Conservation (phyloP, 257 asterid genomes). For the Solanum corneliomulleri region DNA sequence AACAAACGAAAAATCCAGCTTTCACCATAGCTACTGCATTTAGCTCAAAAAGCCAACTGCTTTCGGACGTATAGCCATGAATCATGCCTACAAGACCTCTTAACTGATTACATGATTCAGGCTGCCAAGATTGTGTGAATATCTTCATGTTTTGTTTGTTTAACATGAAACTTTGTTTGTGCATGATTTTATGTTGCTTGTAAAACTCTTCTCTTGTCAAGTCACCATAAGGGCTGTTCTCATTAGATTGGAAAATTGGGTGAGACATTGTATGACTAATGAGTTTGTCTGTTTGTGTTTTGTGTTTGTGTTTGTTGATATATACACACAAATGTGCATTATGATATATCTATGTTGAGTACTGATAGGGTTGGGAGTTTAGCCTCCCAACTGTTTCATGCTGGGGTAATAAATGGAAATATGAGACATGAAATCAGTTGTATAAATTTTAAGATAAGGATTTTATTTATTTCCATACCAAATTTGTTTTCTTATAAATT, state of each 20-base stretch:
- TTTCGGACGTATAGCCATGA: conserved; percentile 75
- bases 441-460: not conserved
- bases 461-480: not conserved
- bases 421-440: not conserved
- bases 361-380: not conserved
- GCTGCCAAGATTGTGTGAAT: conserved; percentile 75
- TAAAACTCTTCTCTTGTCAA: conserved; percentile 43
- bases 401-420: not conserved
- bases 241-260: conserved; percentile 69
- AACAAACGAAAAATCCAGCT: conserved; percentile 53
- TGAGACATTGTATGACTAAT: conserved; percentile 24
- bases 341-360: not conserved
- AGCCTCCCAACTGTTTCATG: not conserved
- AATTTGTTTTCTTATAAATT: not conserved
- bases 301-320: not conserved
- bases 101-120: not conserved
- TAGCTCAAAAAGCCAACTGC: conserved; percentile 72
- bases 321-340: not conserved
- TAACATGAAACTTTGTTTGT: conserved; percentile 42
- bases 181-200: conserved; percentile 49
- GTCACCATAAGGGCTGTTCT: conserved; percentile 70
- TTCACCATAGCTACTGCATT: conserved; percentile 68
- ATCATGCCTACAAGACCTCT: conserved; percentile 65
- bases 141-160: conserved; percentile 42
- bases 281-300: not conserved